Conservation (phyloP, 164 flowering plant genomes). For the grape (Vitis vinifera) region ASM3070453v1 NC_081805.1:1494501-1495000, state of each 20-base stretch:
- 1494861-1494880: constrained; percentile 90
- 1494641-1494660: neutral
- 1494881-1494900: constrained; percentile 86
- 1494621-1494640: neutral
- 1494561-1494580: neutral
- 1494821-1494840: neutral
- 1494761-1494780: too few relatives aligned
- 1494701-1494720: too few relatives aligned
- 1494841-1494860: constrained; percentile 77
- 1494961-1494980: constrained; percentile 92
- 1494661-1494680: too few relatives aligned
- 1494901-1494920: constrained; percentile 88
- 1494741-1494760: neutral
- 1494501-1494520: neutral
- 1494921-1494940: constrained; percentile 88
- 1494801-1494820: neutral
- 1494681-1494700: too few relatives aligned
- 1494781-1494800: neutral
- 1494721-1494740: too few relatives aligned
- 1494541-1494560: neutral
- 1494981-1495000: constrained; percentile 94
- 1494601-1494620: neutral
- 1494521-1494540: neutral
- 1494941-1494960: constrained; percentile 89
- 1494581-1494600: neutral